Evolutionary conservation across 1,139 yeast genomes (phyloP).

Genomic region (Arxiozyma slooffiae): DNA sequence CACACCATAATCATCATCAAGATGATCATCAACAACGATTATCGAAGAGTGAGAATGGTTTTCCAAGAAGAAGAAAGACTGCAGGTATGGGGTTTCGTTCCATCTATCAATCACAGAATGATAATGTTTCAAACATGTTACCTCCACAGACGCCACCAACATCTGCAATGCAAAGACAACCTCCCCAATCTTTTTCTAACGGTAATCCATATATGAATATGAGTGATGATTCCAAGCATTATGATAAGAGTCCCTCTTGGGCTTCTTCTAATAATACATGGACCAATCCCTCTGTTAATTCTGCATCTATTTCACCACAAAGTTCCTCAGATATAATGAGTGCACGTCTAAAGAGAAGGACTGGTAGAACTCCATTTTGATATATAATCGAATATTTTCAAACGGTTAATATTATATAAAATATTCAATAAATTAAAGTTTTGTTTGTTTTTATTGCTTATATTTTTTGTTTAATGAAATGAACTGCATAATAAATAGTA

Average conservation of each 20-base stretch:
- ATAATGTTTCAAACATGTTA: neutral
- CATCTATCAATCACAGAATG: constrained; percentile 7
- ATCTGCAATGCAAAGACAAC: neutral
- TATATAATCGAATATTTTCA: neutral
- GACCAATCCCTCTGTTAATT: constrained; percentile 2
- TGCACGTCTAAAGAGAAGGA: constrained; percentile 13
- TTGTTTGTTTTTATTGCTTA: neutral
- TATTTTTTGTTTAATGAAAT: neutral
- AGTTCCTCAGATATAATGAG: constrained; percentile 22
- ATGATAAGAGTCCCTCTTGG: constrained; percentile 7
- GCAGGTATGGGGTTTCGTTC: constrained; percentile 12
- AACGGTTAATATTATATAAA: neutral
- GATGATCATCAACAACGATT: neutral
- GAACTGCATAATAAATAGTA: neutral
- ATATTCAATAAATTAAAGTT: neutral
- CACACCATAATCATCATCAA: constrained; percentile 3
- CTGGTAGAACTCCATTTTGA: constrained; percentile 4
- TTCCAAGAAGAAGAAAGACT: constrained; percentile 5
- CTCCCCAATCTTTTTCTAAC: neutral
- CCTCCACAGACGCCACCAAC: constrained; percentile 2
- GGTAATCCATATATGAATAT: neutral
- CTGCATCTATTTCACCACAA: neutral
- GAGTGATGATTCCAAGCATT: neutral
- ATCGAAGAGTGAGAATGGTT: neutral
- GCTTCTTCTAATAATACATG: neutral